A percentile compares a stretch with the other conserved stretches of the same genome.
These are phyloP conservation scores for Ulota crispa DNA, from an alignment of 225 moss, liverwort and hornwort genomes.

Conservation along the genomic window DNA sequence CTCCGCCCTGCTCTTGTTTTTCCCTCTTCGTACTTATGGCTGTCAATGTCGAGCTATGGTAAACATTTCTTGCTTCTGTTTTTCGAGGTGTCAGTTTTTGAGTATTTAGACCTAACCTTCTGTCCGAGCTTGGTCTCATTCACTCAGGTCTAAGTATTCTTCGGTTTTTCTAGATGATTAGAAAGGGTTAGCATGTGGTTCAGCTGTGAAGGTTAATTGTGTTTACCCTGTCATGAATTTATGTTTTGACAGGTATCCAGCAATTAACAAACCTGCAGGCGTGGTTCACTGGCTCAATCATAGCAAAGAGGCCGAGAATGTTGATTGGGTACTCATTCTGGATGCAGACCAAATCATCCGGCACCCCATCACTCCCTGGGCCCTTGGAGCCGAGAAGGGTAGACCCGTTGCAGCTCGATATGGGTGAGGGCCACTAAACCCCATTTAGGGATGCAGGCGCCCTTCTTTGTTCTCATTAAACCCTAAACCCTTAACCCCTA, in stretches of 20 bases:
- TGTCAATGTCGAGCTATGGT: no score
- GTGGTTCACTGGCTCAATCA: slow-evolving; percentile 92
- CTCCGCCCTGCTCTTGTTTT: not conserved
- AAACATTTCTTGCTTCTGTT: no score
- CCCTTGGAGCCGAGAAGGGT: slow-evolving; percentile 71
- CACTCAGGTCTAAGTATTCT: not conserved
- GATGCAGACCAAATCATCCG: slow-evolving; percentile 97
- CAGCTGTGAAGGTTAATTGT: not conserved
- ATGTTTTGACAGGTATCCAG: slow-evolving; percentile 70
- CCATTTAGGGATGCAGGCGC: not conserved
- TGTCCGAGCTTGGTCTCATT: not conserved
- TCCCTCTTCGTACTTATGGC: not conserved
- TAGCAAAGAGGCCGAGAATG: slow-evolving; percentile 61
- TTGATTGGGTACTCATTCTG: slow-evolving; percentile 96
- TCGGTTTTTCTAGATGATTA: not conserved
- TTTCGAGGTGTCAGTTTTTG: no score
- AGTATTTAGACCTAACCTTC: not conserved
- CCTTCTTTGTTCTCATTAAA: not conserved
- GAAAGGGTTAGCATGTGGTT: slow-evolving; percentile 1
- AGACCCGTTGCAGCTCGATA: slow-evolving; percentile 91
- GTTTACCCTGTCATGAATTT: not conserved
- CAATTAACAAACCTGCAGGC: slow-evolving; percentile 94
- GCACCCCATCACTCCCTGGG: slow-evolving; percentile 86
- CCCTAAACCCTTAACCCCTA: not conserved
- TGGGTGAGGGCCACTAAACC: slow-evolving; percentile 51